These are phyloP conservation scores for Trifolium dubium DNA, from an alignment of 306 rosid genomes.

Conservation along the genomic window DNA sequence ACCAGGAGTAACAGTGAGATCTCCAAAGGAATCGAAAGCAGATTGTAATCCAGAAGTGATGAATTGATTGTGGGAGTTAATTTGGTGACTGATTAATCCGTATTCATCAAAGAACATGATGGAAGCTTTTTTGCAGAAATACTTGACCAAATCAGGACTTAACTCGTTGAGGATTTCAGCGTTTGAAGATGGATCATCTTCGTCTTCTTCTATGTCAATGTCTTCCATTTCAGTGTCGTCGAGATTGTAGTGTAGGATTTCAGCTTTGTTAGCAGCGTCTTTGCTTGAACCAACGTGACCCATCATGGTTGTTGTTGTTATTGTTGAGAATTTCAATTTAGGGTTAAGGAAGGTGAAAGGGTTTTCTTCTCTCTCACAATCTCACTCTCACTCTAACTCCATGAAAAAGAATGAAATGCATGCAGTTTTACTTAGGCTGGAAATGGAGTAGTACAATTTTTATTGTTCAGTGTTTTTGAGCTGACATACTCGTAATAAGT, in stretches of 20 bases:
- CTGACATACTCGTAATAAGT: too few species aligned
- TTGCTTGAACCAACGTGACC: slow-evolving; percentile 61
- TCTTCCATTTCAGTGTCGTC: slow-evolving; percentile 20
- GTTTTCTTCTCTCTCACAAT: too few species aligned
- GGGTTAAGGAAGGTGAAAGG: neutral
- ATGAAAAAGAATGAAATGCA: too few species aligned
- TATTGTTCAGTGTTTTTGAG: too few species aligned
- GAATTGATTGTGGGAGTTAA: slow-evolving; percentile 77
- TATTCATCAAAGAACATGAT: slow-evolving; percentile 60
- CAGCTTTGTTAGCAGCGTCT: slow-evolving; percentile 34
- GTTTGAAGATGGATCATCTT: neutral
- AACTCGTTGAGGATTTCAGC: slow-evolving; percentile 48
- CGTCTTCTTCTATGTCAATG: too few species aligned
- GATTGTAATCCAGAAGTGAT: slow-evolving; percentile 56
- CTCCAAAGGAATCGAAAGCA: slow-evolving; percentile 71
- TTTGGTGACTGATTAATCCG: slow-evolving; percentile 89
- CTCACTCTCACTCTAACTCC: too few species aligned
- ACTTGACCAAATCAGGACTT: slow-evolving; percentile 42
- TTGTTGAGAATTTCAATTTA: neutral
- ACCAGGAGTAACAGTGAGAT: slow-evolving; percentile 69
- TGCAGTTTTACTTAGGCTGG: too few species aligned
- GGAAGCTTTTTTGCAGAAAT: slow-evolving; percentile 63
- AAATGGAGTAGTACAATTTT: too few species aligned
- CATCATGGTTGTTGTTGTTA: too few species aligned
- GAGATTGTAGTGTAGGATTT: slow-evolving; percentile 31